Evolutionary conservation across 306 rosid genomes (phyloP).

Genomic region (Cercis canadensis): DNA sequence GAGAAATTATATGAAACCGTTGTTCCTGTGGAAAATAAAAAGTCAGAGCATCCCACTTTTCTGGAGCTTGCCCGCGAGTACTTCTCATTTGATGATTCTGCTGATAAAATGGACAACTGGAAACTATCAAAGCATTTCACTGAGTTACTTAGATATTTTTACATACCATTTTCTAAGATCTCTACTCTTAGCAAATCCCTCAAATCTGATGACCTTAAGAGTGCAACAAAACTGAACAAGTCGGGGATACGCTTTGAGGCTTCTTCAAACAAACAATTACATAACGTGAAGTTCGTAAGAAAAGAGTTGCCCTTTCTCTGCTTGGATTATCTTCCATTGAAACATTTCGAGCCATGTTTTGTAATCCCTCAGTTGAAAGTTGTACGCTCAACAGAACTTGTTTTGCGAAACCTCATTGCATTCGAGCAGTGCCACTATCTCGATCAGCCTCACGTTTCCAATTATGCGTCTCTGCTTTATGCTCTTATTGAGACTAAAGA

Average conservation of each 20-base stretch:
- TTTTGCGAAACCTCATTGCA: conserved; percentile 42
- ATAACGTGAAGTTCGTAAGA: not conserved
- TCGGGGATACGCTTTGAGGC: conserved; percentile 23
- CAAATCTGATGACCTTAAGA: not conserved
- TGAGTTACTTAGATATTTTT: conserved; percentile 38
- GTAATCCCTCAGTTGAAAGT: conserved; percentile 9
- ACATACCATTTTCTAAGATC: not conserved
- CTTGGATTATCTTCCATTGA: not conserved
- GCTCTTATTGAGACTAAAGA: conserved; percentile 29
- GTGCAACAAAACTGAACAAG: conserved; percentile 26
- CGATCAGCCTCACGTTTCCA: conserved; percentile 18
- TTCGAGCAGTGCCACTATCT: conserved; percentile 46
- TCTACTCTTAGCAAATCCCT: fast-evolving
- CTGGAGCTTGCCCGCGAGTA: not conserved
- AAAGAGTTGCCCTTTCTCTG: not conserved
- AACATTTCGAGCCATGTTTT: not conserved
- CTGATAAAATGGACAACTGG: too few relatives aligned
- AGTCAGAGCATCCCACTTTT: not conserved
- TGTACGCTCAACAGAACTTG: conserved; percentile 18
- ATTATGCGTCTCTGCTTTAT: conserved; percentile 34
- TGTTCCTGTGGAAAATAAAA: not conserved
- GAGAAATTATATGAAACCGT: too few relatives aligned
- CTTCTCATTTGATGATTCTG: not conserved
- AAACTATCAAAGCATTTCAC: conserved; percentile 40
- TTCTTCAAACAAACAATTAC: not conserved